Evolutionary conservation across 164 flowering plant species (phyloP), one percentile per base, ranked within the genome.

Genomic region (Chimonanthus praecox): DNA sequence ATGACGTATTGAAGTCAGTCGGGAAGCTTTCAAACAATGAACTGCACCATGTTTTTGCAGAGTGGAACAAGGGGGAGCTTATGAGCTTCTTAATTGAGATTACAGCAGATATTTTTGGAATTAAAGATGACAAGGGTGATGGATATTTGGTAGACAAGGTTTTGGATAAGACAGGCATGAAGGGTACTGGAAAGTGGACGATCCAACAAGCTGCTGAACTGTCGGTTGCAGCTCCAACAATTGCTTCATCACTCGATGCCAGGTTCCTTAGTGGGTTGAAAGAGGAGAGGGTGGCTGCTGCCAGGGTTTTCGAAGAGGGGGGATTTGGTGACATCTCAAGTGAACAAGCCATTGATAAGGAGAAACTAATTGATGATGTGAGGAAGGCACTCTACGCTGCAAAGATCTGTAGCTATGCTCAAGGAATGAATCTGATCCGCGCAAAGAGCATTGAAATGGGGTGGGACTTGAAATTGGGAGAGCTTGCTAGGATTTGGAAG

Each of bases 181-280:
- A 90, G 78, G 95, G 95, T 44, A 89, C 95, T 9, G 95, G 92
- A 10, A 89, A 90, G 73, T 90, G 95, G 95, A 90, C 95, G 0
- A 88, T 89, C 7, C 95, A 90, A 73, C 95, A 90, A 79, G 91
- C 95, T 74, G 94, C 94, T 61, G 94, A 90, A 9, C 73, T 90
- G 33, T 90, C 94, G 4, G 81, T 90, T 74, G 89, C 92, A 10
- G 94, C 89, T 73, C 94, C 91, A 44, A 88, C 92, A 0, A 90
- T 90, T 69, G 92, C 82, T 6, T 60, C 91, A 51, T 88, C 91
- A 18, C 76, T 90, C 78, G 92, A 88, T 79, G 75, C 87, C 44
- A 81, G 94, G 75, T 88, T 86, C 83, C 83, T 88, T 49, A 87
- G 91, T 79, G 92, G 91, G 48, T 76, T 90, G 76, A 90, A 90